Percentiles rank a stretch among this genome's conserved stretches.
Conservation (phyloP, 768 basidiomycete genomes). For the Lactifluus piperatus region DNA sequence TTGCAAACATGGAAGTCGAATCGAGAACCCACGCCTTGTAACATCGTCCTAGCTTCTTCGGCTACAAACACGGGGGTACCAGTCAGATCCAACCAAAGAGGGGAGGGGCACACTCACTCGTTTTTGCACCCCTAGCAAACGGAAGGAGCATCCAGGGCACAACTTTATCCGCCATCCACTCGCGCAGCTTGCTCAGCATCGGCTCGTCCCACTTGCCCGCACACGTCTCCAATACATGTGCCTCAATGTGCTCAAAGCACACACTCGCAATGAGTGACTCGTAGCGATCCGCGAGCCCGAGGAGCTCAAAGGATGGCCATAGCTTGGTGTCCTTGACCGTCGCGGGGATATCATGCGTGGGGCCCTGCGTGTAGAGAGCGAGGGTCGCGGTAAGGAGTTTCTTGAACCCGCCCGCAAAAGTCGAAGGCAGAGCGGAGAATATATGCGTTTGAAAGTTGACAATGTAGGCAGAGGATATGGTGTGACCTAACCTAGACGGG, state of each 20-base stretch:
- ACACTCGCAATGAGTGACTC: constrained; percentile 77
- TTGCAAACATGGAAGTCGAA: constrained; percentile 94
- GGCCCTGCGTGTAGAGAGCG: constrained; percentile 13
- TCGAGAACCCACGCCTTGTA: constrained; percentile 69
- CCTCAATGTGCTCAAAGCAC: constrained; percentile 80
- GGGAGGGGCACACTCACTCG: constrained; percentile 30
- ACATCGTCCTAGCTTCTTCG: constrained; percentile 61
- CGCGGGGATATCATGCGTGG: constrained; percentile 13
- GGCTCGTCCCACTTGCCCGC: constrained; percentile 60
- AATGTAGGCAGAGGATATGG: constrained; percentile 52
- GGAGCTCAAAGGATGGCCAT: constrained; percentile 55
- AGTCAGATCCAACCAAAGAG: not conserved
- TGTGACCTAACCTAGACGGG: constrained; percentile 45
- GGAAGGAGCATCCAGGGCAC: constrained; percentile 81
- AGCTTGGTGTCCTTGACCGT: constrained; percentile 31
- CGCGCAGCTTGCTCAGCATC: constrained; percentile 49
- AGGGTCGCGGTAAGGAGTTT: constrained; percentile 54
- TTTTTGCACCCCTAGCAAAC: constrained; percentile 60
- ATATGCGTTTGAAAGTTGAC: constrained; percentile 66
- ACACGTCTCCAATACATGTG: constrained; percentile 57
- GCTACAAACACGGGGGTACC: constrained; percentile 30
- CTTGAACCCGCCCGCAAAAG: constrained; percentile 63
- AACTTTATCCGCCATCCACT: constrained; percentile 74
- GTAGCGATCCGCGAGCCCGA: constrained; percentile 75
- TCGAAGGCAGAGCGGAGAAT: constrained; percentile 60